Conservation (phyloP, 768 basidiomycete species). For the Rhodotorula taiwanensis region DNA sequence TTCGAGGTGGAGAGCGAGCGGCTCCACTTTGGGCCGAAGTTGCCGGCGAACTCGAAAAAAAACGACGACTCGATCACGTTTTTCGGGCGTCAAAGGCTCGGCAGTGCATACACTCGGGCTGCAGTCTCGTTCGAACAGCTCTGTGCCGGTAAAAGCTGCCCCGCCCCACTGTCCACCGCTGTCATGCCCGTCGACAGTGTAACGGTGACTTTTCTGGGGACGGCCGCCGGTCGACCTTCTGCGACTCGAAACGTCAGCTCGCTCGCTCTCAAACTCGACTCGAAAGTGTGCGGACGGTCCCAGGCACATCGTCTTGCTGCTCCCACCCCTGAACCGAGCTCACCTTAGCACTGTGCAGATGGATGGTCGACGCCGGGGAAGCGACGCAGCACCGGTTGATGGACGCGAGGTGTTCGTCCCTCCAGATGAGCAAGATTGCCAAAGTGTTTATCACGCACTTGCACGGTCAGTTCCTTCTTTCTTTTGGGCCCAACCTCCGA, state of each 20-base stretch:
- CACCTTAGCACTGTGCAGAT: neutral
- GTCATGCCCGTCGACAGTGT: slow-evolving; percentile 25
- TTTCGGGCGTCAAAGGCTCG: too few species aligned
- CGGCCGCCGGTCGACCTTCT: slow-evolving; percentile 34
- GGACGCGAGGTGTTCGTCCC: slow-evolving; percentile 26
- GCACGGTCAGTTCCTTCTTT: slow-evolving; percentile 68
- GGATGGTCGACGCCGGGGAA: slow-evolving; percentile 39
- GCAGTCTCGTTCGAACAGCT: too few species aligned
- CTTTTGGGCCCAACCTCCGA: slow-evolving; percentile 58
- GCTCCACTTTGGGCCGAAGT: too few species aligned
- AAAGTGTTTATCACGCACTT: slow-evolving; percentile 80
- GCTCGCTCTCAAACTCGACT: slow-evolving; percentile 35
- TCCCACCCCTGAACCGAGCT: too few species aligned
- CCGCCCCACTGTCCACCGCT: too few species aligned
- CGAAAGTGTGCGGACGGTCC: slow-evolving; percentile 8
- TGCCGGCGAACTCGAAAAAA: too few species aligned
- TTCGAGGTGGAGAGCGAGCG: too few species aligned
- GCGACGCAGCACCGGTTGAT: slow-evolving; percentile 39
- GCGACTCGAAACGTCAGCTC: slow-evolving; percentile 36
- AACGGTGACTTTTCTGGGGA: slow-evolving; percentile 38
- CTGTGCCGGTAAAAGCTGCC: too few species aligned
- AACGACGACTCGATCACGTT: too few species aligned
- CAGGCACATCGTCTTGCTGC: neutral
- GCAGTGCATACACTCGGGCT: too few species aligned
- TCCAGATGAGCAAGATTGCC: slow-evolving; percentile 59